These are phyloP conservation scores for Penicillium sp. DNA, from an alignment of 2,329 filamentous ascomycete species.

Conservation along the genomic window DNA sequence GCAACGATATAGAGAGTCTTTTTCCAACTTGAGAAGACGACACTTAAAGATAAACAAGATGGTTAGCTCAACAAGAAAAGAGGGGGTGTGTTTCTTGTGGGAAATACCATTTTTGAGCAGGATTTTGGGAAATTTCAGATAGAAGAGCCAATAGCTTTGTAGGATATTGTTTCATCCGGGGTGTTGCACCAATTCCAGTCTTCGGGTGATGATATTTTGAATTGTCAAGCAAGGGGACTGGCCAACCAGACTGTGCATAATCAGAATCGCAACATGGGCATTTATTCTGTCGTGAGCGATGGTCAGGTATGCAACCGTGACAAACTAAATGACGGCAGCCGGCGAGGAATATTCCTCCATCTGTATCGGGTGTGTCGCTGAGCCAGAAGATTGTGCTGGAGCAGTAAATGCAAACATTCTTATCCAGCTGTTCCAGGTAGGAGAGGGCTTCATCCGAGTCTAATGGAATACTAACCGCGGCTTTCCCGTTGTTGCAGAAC, in stretches of 20 bases:
- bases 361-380: no score
- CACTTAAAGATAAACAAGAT: neutral
- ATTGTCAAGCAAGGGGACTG: neutral
- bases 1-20: neutral
- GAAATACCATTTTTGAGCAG: neutral
- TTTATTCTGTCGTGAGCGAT: neutral
- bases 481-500: no score
- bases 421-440: no score
- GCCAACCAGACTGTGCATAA: neutral
- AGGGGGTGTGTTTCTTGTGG: neutral
- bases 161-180: neutral
- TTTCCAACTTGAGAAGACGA: neutral
- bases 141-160: neutral
- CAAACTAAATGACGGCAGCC: neutral
- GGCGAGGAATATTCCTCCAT: no score
- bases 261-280: neutral
- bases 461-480: no score
- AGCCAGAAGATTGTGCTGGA: no score
- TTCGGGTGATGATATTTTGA: neutral
- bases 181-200: neutral
- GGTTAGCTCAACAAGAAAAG: neutral
- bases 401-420: no score
- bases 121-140: neutral
- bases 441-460: no score
- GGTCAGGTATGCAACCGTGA: neutral